Evolutionary conservation across 441 rosid species (phyloP).

Genomic region (Brassica hybrid): DNA sequence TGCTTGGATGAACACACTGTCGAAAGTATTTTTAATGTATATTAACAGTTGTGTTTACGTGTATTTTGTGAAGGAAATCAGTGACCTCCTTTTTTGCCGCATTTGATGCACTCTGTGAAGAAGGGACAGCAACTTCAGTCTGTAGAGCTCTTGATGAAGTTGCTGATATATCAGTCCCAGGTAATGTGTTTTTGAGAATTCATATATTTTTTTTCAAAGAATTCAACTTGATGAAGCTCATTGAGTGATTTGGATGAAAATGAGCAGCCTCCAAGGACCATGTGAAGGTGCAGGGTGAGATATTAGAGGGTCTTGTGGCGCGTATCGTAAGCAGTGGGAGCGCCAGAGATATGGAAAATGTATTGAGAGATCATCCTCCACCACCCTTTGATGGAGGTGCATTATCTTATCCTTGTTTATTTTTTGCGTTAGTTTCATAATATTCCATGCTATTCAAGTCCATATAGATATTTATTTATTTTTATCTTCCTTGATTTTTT

Average conservation of each 20-base stretch:
- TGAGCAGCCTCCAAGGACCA: slow-evolving; percentile 86
- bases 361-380: slow-evolving; percentile 71
- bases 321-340: slow-evolving; percentile 86
- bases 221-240: slow-evolving; percentile 56
- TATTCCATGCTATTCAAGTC: slow-evolving; percentile 14
- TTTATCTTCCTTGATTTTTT: too few species aligned
- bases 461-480: not conserved
- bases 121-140: slow-evolving; percentile 90
- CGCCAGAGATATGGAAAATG: slow-evolving; percentile 73
- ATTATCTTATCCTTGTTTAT: slow-evolving; percentile 25
- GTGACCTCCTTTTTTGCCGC: slow-evolving; percentile 80
- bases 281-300: slow-evolving; percentile 87
- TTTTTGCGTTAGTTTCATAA: slow-evolving; percentile 22
- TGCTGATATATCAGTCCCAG: slow-evolving; percentile 90
- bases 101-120: slow-evolving; percentile 91
- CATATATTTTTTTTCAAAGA: slow-evolving; percentile 40
- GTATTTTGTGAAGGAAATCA: slow-evolving; percentile 68
- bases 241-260: slow-evolving; percentile 24
- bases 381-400: slow-evolving; percentile 76
- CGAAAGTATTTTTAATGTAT: not conserved
- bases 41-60: slow-evolving; percentile 27
- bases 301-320: slow-evolving; percentile 96
- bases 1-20: slow-evolving; percentile 11
- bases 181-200: slow-evolving; percentile 43
- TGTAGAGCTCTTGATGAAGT: slow-evolving; percentile 91